Evolutionary conservation across 1,284 basidiomycete species (phyloP).

Genomic region (Pterulicium gracile): DNA sequence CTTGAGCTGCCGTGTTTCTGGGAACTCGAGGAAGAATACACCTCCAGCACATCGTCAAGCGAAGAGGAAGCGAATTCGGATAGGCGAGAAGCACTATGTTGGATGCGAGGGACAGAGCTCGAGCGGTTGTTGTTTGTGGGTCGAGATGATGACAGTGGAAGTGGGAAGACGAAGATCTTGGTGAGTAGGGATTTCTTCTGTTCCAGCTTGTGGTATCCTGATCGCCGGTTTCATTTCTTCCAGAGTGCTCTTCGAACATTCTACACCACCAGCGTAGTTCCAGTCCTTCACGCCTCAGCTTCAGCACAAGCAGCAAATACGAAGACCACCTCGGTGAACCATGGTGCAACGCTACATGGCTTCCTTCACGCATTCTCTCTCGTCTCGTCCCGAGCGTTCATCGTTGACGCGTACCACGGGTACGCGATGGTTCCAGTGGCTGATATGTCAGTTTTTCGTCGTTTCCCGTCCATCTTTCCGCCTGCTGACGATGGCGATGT

Average conservation of each 20-base stretch:
- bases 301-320: constrained; percentile 19
- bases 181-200: too few relatives aligned
- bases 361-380: constrained; percentile 71
- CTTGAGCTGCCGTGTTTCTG: constrained; percentile 61
- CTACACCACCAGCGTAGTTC: too few relatives aligned
- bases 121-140: neutral
- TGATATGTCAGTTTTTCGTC: constrained; percentile 52
- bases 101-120: constrained; percentile 25
- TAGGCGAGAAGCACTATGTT: constrained; percentile 25
- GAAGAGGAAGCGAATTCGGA: constrained; percentile 20
- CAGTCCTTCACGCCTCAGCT: too few relatives aligned
- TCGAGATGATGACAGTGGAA: neutral
- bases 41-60: constrained; percentile 10
- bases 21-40: constrained; percentile 18
- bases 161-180: too few relatives aligned
- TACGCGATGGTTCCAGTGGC: constrained; percentile 85
- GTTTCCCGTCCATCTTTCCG: constrained; percentile 8
- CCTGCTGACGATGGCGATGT: too few relatives aligned
- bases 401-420: constrained; percentile 79
- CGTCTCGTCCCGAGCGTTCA: constrained; percentile 80
- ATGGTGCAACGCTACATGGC: constrained; percentile 27
- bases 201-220: too few relatives aligned
- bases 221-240: constrained; percentile 2
- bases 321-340: constrained; percentile 13
- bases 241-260: too few relatives aligned